Base-by-base conservation (phyloP, 1,284 basidiomycete genomes). In the Butyriboletus appendiculatus region DNA sequence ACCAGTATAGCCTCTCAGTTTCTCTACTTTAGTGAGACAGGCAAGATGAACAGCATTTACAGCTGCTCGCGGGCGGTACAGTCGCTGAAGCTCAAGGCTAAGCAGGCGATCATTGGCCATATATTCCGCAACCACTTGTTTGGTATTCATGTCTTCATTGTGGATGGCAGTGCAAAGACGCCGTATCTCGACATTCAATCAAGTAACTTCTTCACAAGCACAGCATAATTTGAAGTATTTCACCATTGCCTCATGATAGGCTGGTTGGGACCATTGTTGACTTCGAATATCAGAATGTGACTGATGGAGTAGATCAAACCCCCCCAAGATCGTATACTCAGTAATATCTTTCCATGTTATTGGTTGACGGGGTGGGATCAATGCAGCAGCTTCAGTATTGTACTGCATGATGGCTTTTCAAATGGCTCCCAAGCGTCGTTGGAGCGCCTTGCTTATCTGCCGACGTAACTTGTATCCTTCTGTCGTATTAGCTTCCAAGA, bases 401-500 rank as follows among this genome's bases (percentile, higher is more conserved):
- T 57, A 57, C 30, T 24, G 15, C 4, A 4, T 9, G 8, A 53
- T 53, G 3, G 51, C 47, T 5, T 49, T 53, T 2, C 24, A 4
- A 26, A 53, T 57, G n/a, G 51, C 52, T 20, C 41, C 30, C 22
- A 39, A 53, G 15, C 40, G 15, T 6, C 20, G 4, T 20, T 57
- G 46, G 5, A 57, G 48, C 0, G 5, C 47, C 30, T 53, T 57
- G 26, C 43, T 45, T 5, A 57, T 57, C 15, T 57, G 55, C 30
- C 43, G 38, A 22, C 24, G n/a, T 5, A 57, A 46, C 18, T 57
- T 53, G 20, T 57, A 57, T 5, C 48, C 55, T 57, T 18, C 7
- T 33, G 8, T 14, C 6, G n/a, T 3, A 33, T 33, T 14, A 44
- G 3, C 18, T 18, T 28, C 34, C 9, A 35, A 5, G 10, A n/a